A percentile compares a stretch with the other conserved stretches of the same genome.
Evolutionary conservation across 1,284 basidiomycete genomes (phyloP).

Genomic region (Entoloma clypeatum): DNA sequence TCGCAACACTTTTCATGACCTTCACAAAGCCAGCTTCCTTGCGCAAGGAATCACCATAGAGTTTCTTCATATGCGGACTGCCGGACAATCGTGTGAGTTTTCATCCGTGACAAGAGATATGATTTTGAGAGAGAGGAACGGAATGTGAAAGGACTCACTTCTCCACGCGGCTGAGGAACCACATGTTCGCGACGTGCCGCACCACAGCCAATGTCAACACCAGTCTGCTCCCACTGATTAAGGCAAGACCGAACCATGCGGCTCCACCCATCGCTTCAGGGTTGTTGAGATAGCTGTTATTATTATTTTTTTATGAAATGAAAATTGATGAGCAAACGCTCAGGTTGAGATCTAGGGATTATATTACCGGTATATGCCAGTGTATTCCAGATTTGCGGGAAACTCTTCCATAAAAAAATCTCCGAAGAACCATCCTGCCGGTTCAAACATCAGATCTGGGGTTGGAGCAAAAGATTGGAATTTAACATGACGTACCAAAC

Average conservation of each 20-base stretch:
- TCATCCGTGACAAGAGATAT: not conserved
- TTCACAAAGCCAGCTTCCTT: conserved; percentile 97
- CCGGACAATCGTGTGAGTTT: conserved; percentile 8
- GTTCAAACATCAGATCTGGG: conserved; percentile 6
- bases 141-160: conserved; percentile 51
- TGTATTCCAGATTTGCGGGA: conserved; percentile 89
- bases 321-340: not conserved
- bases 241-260: conserved; percentile 89
- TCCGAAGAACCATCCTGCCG: conserved; percentile 90
- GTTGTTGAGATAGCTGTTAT: conserved; percentile 83
- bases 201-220: conserved; percentile 84
- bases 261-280: conserved; percentile 96
- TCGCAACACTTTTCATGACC: conserved; percentile 90
- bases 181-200: conserved; percentile 83
- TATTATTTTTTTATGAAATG: too few relatives aligned
- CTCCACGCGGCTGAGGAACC: conserved; percentile 88
- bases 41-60: conserved; percentile 90
- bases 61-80: conserved; percentile 95
- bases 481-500: conserved; percentile 55
- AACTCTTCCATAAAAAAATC: conserved; percentile 98
- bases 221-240: conserved; percentile 87
- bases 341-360: not conserved
- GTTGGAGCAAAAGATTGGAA: conserved; percentile 2
- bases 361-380: conserved; percentile 86
- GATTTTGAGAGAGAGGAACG: not conserved